Evolutionary conservation across 2,329 filamentous ascomycete genomes (phyloP).

Genomic region (Fusarium continuum): DNA sequence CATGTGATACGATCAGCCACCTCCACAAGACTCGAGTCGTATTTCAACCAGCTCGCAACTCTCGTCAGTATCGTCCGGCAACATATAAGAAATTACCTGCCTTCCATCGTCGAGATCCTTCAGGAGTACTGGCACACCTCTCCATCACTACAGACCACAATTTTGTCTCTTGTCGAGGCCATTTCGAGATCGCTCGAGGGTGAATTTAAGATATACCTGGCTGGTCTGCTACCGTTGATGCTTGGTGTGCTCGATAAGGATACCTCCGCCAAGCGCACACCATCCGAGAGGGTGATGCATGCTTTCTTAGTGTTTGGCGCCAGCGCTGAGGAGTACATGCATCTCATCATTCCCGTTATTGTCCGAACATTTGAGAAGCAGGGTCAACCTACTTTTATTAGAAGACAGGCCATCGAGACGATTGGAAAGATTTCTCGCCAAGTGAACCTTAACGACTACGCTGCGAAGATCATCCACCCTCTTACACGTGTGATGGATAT

Average conservation of each 20-base stretch:
- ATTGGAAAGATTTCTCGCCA: constrained; percentile 93
- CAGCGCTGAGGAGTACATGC: constrained; percentile 98
- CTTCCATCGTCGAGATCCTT: constrained; percentile 84
- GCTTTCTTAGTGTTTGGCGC: constrained; percentile 96
- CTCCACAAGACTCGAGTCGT: constrained; percentile 83
- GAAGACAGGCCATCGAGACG: constrained; percentile 91
- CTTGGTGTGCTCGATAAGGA: constrained; percentile 93
- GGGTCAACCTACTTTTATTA: constrained; percentile 79
- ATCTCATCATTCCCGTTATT: constrained; percentile 95
- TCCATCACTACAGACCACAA: constrained; percentile 85
- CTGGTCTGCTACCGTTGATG: constrained; percentile 90
- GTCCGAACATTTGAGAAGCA: constrained; percentile 93
- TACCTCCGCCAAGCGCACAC: constrained; percentile 74
- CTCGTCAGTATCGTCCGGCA: constrained; percentile 95
- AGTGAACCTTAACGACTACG: constrained; percentile 97
- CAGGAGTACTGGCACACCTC: constrained; percentile 90
- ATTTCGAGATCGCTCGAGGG: constrained; percentile 94
- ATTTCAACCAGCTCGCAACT: constrained; percentile 95
- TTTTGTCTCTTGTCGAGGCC: constrained; percentile 89
- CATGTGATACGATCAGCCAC: constrained; percentile 86
- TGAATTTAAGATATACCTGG: constrained; percentile 97
- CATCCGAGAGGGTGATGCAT: constrained; percentile 90
- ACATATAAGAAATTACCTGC: constrained; percentile 91
- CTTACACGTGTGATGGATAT: constrained; percentile 82
- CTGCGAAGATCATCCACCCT: constrained; percentile 95